Evolutionary conservation across 2,329 filamentous ascomycete species (phyloP), one percentile per base, ranked within the genome.

Genomic region (Aspergillus felis): DNA sequence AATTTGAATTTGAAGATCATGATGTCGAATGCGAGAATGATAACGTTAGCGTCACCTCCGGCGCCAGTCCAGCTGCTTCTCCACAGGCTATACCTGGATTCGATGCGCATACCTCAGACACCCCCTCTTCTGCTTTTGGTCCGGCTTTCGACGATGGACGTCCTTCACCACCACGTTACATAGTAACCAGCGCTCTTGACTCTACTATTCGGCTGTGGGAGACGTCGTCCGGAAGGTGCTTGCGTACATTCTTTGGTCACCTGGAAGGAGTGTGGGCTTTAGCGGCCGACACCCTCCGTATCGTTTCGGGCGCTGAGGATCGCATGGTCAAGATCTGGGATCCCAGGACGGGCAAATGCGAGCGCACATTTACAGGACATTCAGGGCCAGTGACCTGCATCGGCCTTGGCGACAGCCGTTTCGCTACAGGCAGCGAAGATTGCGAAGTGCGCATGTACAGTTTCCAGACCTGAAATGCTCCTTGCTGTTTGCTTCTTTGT

Each of bases 311-410:
- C 0, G 90, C 91, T 10, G 92, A 97, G 73, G 94, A 99, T 75
- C 87, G 91, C 46, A 95, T 93, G 86, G 90, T 96, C 67, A 97
- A 97, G 78, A 86, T 90, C 32, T 99, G 94, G 94, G 93, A 97
- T 75, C 90, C 93, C 17, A 81, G 92, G 57, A 92, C 90, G 1
- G 94, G 94, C 28, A 91, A 90, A 69, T 96, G 92, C 74, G 92
- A 97, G 73, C 83, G 92, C 51, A 97, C 92, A 3, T 93, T 96
- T 69, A 92, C 91, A 2, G 92, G 92, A 0, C 94, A 97, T 73
- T 84, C 87, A 1, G 93, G 91, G 0, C 92, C 94, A 0, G 92
- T 97, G 3, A 97, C 92, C 3, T 97, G 93, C 71, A 89, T 97
- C 42, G 92, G 90, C 1, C 79, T 99, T 6, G 95, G 91, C 66